Conservation (phyloP, 805 yeast species). For the Candida odintsovae region DNA sequence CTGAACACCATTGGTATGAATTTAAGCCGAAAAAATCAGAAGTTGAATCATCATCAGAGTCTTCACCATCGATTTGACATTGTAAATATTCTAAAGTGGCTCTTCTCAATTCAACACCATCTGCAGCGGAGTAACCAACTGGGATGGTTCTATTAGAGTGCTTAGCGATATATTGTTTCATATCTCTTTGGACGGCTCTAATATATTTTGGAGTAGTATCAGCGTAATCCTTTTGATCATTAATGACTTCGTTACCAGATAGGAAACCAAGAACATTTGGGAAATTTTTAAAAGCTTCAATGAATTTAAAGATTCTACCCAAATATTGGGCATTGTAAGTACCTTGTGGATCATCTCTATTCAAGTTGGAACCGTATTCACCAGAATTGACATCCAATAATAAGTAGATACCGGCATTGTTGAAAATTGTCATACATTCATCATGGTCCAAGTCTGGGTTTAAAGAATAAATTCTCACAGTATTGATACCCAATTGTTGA, state of each 20-base stretch:
- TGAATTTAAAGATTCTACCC: conserved; percentile 74
- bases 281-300: conserved; percentile 78
- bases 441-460: conserved; percentile 86
- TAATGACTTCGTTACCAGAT: conserved; percentile 89
- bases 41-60: conserved; percentile 52
- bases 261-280: conserved; percentile 85
- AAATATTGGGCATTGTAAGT: conserved; percentile 69
- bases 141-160: conserved; percentile 75
- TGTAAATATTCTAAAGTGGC: conserved; percentile 77
- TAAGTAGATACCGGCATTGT: conserved; percentile 88
- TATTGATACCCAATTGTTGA: conserved; percentile 78
- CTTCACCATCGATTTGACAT: conserved; percentile 59
- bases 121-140: conserved; percentile 96
- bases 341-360: conserved; percentile 64
- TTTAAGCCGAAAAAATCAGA: conserved; percentile 93
- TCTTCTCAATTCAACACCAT: conserved; percentile 59
- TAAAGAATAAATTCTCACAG: conserved; percentile 75
- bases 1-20: conserved; percentile 95
- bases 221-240: conserved; percentile 62
- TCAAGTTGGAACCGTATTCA: conserved; percentile 54
- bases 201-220: conserved; percentile 66
- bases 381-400: conserved; percentile 83
- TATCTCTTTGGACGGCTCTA: conserved; percentile 89
- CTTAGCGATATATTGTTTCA: conserved; percentile 70
- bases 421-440: conserved; percentile 84